Evolutionary conservation across 2,329 filamentous ascomycete genomes (phyloP), one percentile per base, ranked within the genome.

Genomic region (Ascochyta fabae): DNA sequence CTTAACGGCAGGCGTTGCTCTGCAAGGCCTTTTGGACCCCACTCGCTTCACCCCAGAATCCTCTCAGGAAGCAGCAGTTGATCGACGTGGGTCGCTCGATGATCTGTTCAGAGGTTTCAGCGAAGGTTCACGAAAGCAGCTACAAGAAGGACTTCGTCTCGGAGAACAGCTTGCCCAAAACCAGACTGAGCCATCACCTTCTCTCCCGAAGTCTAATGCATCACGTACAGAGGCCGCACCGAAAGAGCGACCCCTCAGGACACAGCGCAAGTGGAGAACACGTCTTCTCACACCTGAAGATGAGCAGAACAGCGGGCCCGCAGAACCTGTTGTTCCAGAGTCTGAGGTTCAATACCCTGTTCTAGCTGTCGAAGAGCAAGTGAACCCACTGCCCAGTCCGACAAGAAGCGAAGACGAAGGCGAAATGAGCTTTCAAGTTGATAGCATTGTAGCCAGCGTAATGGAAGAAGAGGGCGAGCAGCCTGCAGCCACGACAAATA

Each of bases 51-150:
- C 71, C 12, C 70, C 71, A 15, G 59, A 68, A 36, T 58, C 66
- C 40, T 60, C 66, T 23, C 63, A 67, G 34, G 61, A 60, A 58
- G 48, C 54, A 35, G 39, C 59, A 12, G 57, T 62, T 9, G 63
- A 65, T 48, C 66, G 65, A 38, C 67, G 60, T 33, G 65, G 59
- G 33, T 60, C 61, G 27, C 64, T 77, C 3, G 72, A 76, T 27
- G 69, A 75, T 43, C 59, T 76, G 1, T 78, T 78, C 60, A 68
- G 69, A 29, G 74, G 73, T 2, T 78, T 78, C 56, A 73, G 75
- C 48, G 70, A 75, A 46, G 70, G 73, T 4, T 75, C 75, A 7
- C 68, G 72, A 50, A 68, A 67, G 52, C 72, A 78, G 39, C 60
- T 78, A 12, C 75, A 72, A 38, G 71, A 74, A 45, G 72, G 74